These are phyloP conservation scores for Chlorella sorokiniana DNA, from an alignment of 139 green algal genomes.

Conservation along the genomic window DNA sequence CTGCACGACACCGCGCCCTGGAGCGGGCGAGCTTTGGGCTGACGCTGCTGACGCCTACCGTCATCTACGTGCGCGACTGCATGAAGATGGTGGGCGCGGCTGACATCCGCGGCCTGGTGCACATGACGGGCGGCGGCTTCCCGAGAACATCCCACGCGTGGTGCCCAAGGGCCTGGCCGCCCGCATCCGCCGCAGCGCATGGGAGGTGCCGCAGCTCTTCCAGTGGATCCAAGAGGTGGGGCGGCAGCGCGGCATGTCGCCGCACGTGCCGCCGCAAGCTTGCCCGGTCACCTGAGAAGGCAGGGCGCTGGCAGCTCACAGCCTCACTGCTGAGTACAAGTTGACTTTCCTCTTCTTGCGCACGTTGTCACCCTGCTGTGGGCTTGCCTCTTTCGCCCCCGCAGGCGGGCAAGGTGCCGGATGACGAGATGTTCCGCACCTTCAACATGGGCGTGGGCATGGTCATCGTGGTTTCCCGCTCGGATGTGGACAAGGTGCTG, in stretches of 20 bases:
- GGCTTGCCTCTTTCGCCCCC: background rate
- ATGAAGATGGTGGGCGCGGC: constrained; percentile 21
- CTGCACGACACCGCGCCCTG: constrained; percentile 74
- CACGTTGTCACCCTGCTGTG: background rate
- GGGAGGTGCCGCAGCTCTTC: constrained; percentile 75
- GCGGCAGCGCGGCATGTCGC: no score
- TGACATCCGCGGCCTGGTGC: constrained; percentile 78
- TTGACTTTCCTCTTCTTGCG: background rate
- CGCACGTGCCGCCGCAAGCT: no score
- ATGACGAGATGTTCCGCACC: constrained; percentile 94
- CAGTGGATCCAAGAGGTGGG: constrained; percentile 76
- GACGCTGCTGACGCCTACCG: constrained; percentile 72
- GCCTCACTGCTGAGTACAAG: background rate
- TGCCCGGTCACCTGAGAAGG: no score
- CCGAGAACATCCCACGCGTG: constrained; percentile 95
- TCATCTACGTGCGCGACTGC: constrained; percentile 65
- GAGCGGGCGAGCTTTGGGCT: constrained; percentile 56
- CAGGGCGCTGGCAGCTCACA: no score
- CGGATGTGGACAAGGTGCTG: constrained; percentile 55
- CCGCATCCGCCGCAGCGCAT: constrained; percentile 67
- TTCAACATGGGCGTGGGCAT: constrained; percentile 99
- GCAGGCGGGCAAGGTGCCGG: constrained; percentile 75
- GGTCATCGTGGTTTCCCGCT: constrained; percentile 77
- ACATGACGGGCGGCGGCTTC: constrained; percentile 99
- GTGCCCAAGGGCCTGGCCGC: constrained; percentile 86